Evolutionary conservation across 805 yeast genomes (phyloP), one percentile per base, ranked within the genome.

Genomic region (Wickerhamomyces sydowiorum): DNA sequence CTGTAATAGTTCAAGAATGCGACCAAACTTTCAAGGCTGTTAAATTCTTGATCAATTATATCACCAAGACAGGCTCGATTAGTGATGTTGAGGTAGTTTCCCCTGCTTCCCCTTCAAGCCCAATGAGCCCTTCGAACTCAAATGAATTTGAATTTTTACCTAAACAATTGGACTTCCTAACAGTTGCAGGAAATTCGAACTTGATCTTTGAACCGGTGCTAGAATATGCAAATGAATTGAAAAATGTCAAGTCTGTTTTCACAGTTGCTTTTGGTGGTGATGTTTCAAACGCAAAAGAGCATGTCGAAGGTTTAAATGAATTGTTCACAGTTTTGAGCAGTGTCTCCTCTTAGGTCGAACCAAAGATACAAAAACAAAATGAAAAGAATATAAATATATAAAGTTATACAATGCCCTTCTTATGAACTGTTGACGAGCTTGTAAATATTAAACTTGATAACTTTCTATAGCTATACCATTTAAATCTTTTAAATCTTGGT

Each of bases 191-290:
- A 24, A 82, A 86, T 2, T 69, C 78, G 3, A 74, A 82, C 8
- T 78, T 83, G 1, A 68, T 79, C n/a, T 83, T 82, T 54, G 93
- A 86, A 51, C 79, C 84, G 15, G 60, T 78, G 20, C 82, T 75
- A 62, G 78, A 75, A 40, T 72, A 69, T 47, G 74, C 76, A 21
- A 73, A 76, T 44, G 67, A 62, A 4, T 57, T 76, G 36, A 56
- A 57, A n/a, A 60, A 60, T 4, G 60, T 79, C n/a, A 64, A 65
- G 4, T 60, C 71, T 39, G 76, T 75, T 2, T 69, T 80, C 46
- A 77, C 86, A 1, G 78, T 85, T 32, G 82, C 84, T 6, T 74
- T 76, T 45, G 82, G 80, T 18, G 66, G 70, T 22, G 60, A 66
- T 4, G 68, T 73, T 22, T 76, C 83, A 0, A 72, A 74, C 37